Conservation (phyloP, 371 early-diverging fungal genomes). For the Mucor sp. region DNA sequence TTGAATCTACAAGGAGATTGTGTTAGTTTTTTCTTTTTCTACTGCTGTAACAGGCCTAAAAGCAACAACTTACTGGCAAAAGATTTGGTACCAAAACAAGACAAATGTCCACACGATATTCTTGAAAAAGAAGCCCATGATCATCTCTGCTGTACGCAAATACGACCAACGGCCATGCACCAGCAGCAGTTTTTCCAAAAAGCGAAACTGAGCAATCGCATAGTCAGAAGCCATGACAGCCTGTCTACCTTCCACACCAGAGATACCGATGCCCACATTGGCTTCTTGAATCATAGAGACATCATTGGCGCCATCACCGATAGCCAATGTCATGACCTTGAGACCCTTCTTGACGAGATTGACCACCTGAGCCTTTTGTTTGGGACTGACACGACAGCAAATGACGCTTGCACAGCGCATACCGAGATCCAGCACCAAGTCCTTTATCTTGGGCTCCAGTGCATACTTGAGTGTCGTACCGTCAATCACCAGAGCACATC, state of each 20-base stretch:
- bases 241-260: conserved; percentile 93
- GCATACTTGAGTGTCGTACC: conserved; percentile 85
- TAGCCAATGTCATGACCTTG: conserved; percentile 77
- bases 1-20: conserved; percentile 28
- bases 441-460: conserved; percentile 58
- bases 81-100: conserved; percentile 83
- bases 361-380: conserved; percentile 90
- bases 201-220: conserved; percentile 84
- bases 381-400: conserved; percentile 90
- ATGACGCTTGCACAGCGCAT: conserved; percentile 75
- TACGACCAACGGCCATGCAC: conserved; percentile 90
- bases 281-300: conserved; percentile 94
- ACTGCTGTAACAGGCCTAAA: too few species aligned
- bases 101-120: conserved; percentile 79
- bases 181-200: conserved; percentile 68
- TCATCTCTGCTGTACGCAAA: conserved; percentile 74
- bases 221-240: conserved; percentile 92
- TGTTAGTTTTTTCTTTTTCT: too few species aligned
- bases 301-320: conserved; percentile 95
- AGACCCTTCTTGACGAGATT: conserved; percentile 51
- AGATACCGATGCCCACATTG: conserved; percentile 89
- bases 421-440: conserved; percentile 66
- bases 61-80: conserved; percentile 59
- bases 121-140: conserved; percentile 81
- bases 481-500: conserved; percentile 84